phyloP scores from a whole-genome alignment of 176 grass and related monocot genomes.

The Rhipidocladum racemiflorum region DNA sequence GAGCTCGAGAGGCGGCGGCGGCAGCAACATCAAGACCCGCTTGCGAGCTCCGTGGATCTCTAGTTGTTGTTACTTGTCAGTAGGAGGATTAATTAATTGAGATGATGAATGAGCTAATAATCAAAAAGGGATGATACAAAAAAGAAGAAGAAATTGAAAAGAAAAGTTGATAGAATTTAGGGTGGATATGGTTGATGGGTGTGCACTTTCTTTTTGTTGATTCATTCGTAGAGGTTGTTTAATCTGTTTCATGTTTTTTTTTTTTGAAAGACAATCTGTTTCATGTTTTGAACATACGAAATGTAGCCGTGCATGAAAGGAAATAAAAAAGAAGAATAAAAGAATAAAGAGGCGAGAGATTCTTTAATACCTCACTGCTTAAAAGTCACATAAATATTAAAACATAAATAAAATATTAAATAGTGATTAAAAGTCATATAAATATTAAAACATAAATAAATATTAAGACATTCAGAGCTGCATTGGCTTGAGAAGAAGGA shows the following conservation, averaged over 20 bases:
- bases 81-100: slow-evolving; percentile 8
- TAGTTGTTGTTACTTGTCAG: not conserved
- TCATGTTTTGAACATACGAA: no score
- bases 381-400: no score
- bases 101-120: not conserved
- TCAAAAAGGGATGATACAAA: not conserved
- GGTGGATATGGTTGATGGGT: slow-evolving; percentile 2
- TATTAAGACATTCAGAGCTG: not conserved
- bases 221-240: not conserved
- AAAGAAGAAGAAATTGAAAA: not conserved
- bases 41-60: slow-evolving; percentile 2
- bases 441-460: no score
- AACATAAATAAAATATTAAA: no score
- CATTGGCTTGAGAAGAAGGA: not conserved
- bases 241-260: no score
- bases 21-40: not conserved
- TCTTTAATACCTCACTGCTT: no score
- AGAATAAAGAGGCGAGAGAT: not conserved
- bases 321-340: not conserved
- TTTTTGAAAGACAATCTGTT: no score
- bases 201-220: slow-evolving; percentile 34
- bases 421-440: not conserved
- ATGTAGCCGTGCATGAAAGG: not conserved
- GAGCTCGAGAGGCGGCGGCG: slow-evolving; percentile 31
- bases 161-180: not conserved